phyloP scores from a whole-genome alignment of 73 alveolate species.

The Tetrahymena thermophila region DNA sequence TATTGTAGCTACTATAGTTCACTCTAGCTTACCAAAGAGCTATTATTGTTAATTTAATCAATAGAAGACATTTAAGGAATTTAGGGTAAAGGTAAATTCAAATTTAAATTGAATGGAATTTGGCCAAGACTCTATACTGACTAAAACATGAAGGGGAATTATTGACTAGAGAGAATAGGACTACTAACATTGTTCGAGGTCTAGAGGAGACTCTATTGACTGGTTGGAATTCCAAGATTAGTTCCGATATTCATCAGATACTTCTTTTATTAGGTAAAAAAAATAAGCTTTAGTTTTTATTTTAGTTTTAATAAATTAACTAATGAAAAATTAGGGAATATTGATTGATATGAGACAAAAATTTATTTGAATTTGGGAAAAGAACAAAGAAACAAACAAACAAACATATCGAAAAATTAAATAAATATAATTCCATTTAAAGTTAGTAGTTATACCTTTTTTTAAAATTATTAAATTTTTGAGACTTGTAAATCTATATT shows the following conservation, averaged over 20 bases:
- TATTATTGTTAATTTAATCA: background rate
- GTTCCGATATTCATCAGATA: background rate
- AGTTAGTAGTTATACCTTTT: background rate
- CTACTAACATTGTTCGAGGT: background rate
- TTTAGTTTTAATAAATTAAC: background rate
- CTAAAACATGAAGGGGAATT: background rate
- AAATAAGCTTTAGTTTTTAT: background rate
- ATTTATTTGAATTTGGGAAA: background rate
- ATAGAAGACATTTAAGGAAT: background rate
- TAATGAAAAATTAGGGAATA: background rate
- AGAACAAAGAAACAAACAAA: background rate
- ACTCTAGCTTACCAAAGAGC: background rate
- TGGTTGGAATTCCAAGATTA: background rate
- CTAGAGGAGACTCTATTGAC: background rate
- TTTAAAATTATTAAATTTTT: too few species aligned
- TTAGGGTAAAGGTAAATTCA: background rate
- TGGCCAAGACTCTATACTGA: background rate
- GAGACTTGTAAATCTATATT: too few species aligned
- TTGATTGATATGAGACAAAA: background rate
- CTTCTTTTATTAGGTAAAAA: background rate
- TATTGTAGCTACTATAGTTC: background rate
- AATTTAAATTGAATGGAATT: background rate
- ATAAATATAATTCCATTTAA: background rate
- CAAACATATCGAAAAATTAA: background rate
- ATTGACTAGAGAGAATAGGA: background rate